These are phyloP conservation scores for Tremellales sp. DNA, from an alignment of 1,284 basidiomycete species.

Conservation along the genomic window DNA sequence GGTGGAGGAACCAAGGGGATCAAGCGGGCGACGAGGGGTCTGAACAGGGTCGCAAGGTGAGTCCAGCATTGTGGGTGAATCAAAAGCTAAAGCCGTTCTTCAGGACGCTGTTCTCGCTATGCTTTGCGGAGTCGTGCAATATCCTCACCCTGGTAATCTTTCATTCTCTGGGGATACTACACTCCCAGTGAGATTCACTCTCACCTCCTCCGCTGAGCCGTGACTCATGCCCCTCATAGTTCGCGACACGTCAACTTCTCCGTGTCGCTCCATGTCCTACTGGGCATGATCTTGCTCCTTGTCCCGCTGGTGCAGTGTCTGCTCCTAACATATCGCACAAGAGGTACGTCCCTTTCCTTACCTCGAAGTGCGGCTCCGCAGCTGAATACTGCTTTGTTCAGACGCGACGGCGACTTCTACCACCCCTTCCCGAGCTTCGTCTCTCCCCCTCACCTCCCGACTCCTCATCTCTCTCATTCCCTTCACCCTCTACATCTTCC, in stretches of 20 bases:
- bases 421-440: conserved; percentile 18
- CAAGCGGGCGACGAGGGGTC: conserved; percentile 36
- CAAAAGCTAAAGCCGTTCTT: neutral
- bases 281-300: conserved; percentile 42
- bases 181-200: conserved; percentile 26
- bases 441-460: conserved; percentile 28
- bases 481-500: conserved; percentile 44
- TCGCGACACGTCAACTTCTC: conserved; percentile 46
- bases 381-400: conserved; percentile 2
- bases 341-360: conserved; percentile 24
- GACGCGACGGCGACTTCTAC: conserved; percentile 16
- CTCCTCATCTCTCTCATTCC: conserved; percentile 44
- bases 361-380: neutral
- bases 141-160: conserved; percentile 46
- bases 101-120: conserved; percentile 44
- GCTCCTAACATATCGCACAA: conserved; percentile 44
- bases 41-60: conserved; percentile 37
- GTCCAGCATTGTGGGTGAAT: conserved; percentile 3
- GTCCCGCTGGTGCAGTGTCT: conserved; percentile 47
- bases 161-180: conserved; percentile 38
- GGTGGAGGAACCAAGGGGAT: conserved; percentile 16
- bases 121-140: conserved; percentile 46
- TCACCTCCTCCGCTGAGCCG: neutral
- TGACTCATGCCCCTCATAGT: conserved; percentile 12
- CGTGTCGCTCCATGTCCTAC: conserved; percentile 41